Evolutionary conservation across 106 monocot species (phyloP).

Genomic region (Chionographis japonica): DNA sequence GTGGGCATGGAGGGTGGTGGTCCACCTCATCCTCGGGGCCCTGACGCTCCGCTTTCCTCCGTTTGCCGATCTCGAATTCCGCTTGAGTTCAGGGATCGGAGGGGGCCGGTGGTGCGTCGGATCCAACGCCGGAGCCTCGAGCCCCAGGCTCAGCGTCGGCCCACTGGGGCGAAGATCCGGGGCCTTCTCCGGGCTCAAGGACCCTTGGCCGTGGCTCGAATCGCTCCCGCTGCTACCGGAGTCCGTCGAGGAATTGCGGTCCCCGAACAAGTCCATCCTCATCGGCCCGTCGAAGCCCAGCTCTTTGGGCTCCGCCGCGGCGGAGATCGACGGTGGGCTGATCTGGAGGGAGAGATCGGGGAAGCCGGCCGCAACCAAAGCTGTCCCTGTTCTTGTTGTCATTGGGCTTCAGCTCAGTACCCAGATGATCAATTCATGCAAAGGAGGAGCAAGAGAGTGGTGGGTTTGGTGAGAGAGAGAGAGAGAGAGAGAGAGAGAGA

Average conservation of each 20-base stretch:
- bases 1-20: conserved; percentile 59
- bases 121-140: conserved; percentile 1
- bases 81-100: conserved; percentile 35
- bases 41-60: conserved; percentile 40
- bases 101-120: conserved; percentile 1
- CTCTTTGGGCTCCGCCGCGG: not conserved
- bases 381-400: not conserved
- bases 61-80: conserved; percentile 13
- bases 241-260: not conserved
- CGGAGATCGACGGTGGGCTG: conserved; percentile 18
- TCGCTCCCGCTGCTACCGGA: conserved; percentile 19
- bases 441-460: not conserved
- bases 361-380: conserved; percentile 1
- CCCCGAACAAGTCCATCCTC: conserved; percentile 4
- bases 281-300: not conserved
- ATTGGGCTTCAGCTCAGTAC: no score
- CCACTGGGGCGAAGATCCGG: not conserved
- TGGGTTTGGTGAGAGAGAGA: conserved; percentile 1
- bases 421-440: conserved; percentile 2
- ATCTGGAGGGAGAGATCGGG: conserved; percentile 43
- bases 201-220: not conserved
- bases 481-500: conserved; percentile 13
- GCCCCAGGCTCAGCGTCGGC: conserved; percentile 21
- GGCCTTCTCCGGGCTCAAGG: not conserved
- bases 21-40: conserved; percentile 80